Percentiles rank a stretch among this genome's conserved stretches.
These are phyloP conservation scores for Phanerochaete sordida DNA, from an alignment of 768 basidiomycete genomes.

Conservation along the genomic window DNA sequence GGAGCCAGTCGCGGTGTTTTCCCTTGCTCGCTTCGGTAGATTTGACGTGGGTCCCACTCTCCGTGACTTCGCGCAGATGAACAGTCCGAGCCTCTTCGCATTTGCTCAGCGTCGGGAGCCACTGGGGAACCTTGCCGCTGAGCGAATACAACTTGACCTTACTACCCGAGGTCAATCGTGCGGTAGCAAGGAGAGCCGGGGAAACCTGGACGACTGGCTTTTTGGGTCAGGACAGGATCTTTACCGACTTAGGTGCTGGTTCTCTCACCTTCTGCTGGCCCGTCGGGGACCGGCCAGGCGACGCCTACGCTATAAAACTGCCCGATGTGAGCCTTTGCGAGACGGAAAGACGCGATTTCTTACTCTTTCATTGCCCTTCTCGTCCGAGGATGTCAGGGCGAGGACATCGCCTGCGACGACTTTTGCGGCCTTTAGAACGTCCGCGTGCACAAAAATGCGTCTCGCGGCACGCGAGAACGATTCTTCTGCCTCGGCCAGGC, in stretches of 20 bases:
- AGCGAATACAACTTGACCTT: constrained; percentile 44
- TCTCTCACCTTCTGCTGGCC: constrained; percentile 56
- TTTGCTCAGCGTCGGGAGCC: constrained; percentile 47
- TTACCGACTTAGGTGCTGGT: too few species aligned
- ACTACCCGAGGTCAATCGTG: constrained; percentile 47
- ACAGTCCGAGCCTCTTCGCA: constrained; percentile 50
- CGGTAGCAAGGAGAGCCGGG: constrained; percentile 56
- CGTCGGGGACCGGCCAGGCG: constrained; percentile 71
- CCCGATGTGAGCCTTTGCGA: constrained; percentile 7
- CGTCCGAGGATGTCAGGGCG: constrained; percentile 44
- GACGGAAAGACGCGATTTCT: constrained; percentile 13
- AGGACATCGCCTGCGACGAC: constrained; percentile 69
- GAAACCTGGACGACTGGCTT: neutral
- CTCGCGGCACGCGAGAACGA: constrained; percentile 47
- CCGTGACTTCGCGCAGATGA: constrained; percentile 45
- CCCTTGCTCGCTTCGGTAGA: constrained; percentile 19
- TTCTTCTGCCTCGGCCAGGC: constrained; percentile 18
- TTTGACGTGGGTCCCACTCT: neutral
- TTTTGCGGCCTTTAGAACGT: constrained; percentile 56
- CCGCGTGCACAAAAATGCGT: constrained; percentile 62
- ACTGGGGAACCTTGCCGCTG: constrained; percentile 32
- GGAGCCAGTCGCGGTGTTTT: constrained; percentile 63
- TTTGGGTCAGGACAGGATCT: too few species aligned
- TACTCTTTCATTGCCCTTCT: constrained; percentile 30
- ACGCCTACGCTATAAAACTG: constrained; percentile 67